Evolutionary conservation across 2,329 filamentous ascomycete species (phyloP).

Genomic region (Diaporthe citrichinensis): DNA sequence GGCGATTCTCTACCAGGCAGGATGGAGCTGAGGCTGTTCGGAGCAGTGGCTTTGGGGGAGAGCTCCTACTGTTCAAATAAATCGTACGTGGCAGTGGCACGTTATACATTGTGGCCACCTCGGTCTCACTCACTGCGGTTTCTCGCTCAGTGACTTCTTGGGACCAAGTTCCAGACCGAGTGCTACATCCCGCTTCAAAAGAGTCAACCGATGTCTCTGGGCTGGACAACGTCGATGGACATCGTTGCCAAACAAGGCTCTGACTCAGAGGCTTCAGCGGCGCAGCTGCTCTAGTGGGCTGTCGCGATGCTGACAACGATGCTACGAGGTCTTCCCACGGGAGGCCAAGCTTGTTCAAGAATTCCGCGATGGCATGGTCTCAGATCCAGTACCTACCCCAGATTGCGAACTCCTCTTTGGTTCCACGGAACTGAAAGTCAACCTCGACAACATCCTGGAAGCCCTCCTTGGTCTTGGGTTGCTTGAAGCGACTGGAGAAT

Average conservation of each 20-base stretch:
- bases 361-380: conserved; percentile 36
- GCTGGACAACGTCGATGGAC: neutral
- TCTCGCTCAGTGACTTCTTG: neutral
- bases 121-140: neutral
- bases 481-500: conserved; percentile 80
- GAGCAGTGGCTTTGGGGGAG: too few species aligned
- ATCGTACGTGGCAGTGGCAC: conserved; percentile 3
- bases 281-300: neutral
- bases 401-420: conserved; percentile 74
- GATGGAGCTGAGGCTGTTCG: neutral
- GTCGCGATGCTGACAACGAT: neutral
- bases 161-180: neutral
- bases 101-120: conserved; percentile 5
- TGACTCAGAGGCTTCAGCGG: too few species aligned
- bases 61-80: neutral
- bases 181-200: neutral
- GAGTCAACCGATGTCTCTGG: neutral
- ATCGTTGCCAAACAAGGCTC: neutral
- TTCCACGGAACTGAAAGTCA: conserved; percentile 82
- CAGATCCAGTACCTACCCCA: conserved; percentile 87
- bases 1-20: neutral
- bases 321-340: neutral
- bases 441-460: conserved; percentile 85
- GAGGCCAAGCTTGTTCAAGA: neutral
- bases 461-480: conserved; percentile 81